phyloP scores from a whole-genome alignment of 2,329 filamentous ascomycete species.

The Cladosporium sp. region DNA sequence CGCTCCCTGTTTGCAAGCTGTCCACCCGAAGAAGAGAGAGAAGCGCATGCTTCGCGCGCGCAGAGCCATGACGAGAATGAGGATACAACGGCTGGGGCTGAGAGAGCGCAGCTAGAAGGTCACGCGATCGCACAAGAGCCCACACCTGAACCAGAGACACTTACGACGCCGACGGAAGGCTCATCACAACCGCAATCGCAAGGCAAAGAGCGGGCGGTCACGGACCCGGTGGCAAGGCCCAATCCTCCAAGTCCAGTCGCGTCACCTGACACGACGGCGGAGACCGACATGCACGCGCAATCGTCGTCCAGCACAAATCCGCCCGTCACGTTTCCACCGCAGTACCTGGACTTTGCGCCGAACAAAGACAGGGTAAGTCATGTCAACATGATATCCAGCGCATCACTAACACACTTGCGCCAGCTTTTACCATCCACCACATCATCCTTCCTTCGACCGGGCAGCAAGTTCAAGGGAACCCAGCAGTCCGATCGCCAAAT shows the following conservation, averaged over 20 bases:
- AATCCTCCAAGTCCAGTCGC: constrained; percentile 10
- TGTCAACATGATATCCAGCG: not conserved
- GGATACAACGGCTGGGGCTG: constrained; percentile 23
- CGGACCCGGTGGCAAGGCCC: not conserved
- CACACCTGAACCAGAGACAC: constrained; percentile 24
- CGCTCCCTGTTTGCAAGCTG: constrained; percentile 33
- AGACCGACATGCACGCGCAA: constrained; percentile 20
- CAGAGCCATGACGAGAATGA: constrained; percentile 19
- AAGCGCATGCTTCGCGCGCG: constrained; percentile 14
- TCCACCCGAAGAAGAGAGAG: constrained; percentile 36
- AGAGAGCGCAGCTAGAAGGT: constrained; percentile 15
- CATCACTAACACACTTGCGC: not conserved
- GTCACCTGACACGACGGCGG: constrained; percentile 17
- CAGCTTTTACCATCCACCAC: constrained; percentile 71
- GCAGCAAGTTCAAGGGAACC: constrained; percentile 81
- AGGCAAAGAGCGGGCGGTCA: not conserved
- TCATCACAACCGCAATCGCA: constrained; percentile 6
- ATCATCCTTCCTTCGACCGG: constrained; percentile 78
- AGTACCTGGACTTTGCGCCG: constrained; percentile 4
- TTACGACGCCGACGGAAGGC: not conserved
- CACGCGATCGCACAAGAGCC: constrained; percentile 23
- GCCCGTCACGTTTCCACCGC: constrained; percentile 15
- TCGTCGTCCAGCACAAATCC: constrained; percentile 20
- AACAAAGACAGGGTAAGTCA: constrained; percentile 4
- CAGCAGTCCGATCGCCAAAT: constrained; percentile 89